Percentiles rank a stretch among this genome's conserved stretches.
Conservation (phyloP, 179 eudicot genomes). For the Dionaea muscipula region DNA sequence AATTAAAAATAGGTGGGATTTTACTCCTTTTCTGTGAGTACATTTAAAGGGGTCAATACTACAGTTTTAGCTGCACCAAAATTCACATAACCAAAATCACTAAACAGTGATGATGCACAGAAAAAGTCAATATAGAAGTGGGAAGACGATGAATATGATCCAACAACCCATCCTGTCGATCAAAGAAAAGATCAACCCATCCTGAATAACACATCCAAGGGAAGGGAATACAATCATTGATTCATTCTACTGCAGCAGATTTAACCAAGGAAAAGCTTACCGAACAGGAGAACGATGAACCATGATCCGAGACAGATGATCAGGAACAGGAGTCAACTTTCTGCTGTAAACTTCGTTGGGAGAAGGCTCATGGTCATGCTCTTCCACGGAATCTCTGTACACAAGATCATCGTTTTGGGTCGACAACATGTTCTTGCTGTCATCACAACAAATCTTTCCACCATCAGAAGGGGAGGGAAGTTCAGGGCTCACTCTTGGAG, state of each 20-base stretch:
- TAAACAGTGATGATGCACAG: no score
- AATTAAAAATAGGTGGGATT: no score
- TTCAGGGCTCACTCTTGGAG: conserved; percentile 65
- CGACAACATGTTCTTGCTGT: conserved; percentile 1
- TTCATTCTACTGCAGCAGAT: not conserved
- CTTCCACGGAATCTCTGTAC: not conserved
- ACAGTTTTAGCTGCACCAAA: no score
- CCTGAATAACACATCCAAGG: not conserved
- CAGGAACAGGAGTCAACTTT: conserved; percentile 20
- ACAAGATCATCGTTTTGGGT: conserved; percentile 17
- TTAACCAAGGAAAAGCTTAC: conserved; percentile 21
- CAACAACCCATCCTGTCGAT: no score
- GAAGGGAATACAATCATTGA: not conserved
- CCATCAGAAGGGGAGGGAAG: conserved; percentile 39
- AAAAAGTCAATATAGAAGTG: no score
- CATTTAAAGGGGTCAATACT: no score
- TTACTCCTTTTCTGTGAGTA: no score
- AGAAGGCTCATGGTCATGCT: conserved; percentile 23
- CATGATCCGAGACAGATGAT: conserved; percentile 29
- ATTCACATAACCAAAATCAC: no score
- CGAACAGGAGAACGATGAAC: conserved; percentile 45
- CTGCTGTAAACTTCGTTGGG: conserved; percentile 24
- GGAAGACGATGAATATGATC: no score
- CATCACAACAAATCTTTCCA: conserved; percentile 22
- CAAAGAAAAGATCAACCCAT: not conserved